phyloP scores from a whole-genome alignment of 805 yeast genomes.

The Metschnikowia borealis region DNA sequence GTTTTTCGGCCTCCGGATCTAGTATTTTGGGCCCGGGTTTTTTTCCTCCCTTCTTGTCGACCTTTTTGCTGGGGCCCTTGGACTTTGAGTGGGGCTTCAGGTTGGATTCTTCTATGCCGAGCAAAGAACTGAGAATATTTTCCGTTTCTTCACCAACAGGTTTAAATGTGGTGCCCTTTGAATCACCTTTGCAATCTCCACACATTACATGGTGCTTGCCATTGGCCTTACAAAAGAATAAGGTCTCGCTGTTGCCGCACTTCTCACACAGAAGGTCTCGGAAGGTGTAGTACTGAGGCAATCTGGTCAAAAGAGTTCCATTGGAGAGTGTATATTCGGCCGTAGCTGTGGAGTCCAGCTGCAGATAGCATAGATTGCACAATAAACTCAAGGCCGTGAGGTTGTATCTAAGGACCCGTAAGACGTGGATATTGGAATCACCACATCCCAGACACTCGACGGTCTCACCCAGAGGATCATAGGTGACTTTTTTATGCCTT shows the following conservation, averaged over 20 bases:
- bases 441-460: constrained; percentile 56
- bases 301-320: constrained; percentile 50
- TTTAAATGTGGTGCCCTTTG: constrained; percentile 2
- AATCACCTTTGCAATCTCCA: constrained; percentile 35
- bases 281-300: constrained; percentile 45
- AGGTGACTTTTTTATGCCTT: constrained; percentile 43
- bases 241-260: constrained; percentile 37
- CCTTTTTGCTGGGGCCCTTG: constrained; percentile 35
- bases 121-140: constrained; percentile 41
- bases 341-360: constrained; percentile 32
- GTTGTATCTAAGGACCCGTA: constrained; percentile 49
- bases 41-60: constrained; percentile 23
- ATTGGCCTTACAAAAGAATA: constrained; percentile 30
- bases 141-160: constrained; percentile 47
- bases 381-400: constrained; percentile 51
- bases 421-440: constrained; percentile 50
- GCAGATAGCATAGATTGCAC: constrained; percentile 44
- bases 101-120: constrained; percentile 45
- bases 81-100: constrained; percentile 19
- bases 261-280: constrained; percentile 47
- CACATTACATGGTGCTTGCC: constrained; percentile 36
- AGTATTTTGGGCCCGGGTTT: constrained; percentile 17
- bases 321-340: constrained; percentile 50
- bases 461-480: constrained; percentile 33
- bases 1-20: constrained; percentile 31